Conservation (phyloP, 2,329 filamentous ascomycete genomes). For the Ustulina deusta region DNA sequence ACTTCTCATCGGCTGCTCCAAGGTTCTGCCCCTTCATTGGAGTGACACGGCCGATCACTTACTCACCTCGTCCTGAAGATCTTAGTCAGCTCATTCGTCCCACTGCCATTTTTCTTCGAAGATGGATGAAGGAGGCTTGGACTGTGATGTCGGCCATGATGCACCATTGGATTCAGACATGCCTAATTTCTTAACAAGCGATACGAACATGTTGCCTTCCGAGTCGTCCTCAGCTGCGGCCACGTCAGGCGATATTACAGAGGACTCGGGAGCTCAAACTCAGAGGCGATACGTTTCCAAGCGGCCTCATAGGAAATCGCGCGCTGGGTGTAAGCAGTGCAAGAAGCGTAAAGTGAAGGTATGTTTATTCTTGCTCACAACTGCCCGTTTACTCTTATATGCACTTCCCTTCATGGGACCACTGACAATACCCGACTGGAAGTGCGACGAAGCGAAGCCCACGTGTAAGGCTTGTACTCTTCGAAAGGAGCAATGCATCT, state of each 20-base stretch:
- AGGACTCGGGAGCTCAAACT: conserved; percentile 9
- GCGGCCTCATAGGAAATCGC: conserved; percentile 67
- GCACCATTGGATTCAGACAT: conserved; percentile 30
- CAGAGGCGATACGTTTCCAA: conserved; percentile 59
- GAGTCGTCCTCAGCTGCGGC: not conserved
- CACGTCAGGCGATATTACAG: not conserved
- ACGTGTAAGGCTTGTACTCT: conserved; percentile 62
- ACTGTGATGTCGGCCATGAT: conserved; percentile 32
- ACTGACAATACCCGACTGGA: conserved; percentile 25
- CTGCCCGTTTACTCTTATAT: not conserved
- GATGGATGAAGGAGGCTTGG: conserved; percentile 39
- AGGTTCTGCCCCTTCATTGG: not conserved
- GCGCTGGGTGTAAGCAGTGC: conserved; percentile 66
- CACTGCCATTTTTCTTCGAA: conserved; percentile 16
- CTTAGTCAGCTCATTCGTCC: conserved; percentile 34
- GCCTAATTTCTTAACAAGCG: conserved; percentile 19
- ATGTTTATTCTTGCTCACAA: not conserved
- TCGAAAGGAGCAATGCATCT: conserved; percentile 62
- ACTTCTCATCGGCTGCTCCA: too few species aligned
- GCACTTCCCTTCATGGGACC: not conserved
- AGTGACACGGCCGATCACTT: not conserved
- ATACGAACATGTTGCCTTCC: conserved; percentile 3
- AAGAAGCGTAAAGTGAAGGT: conserved; percentile 65
- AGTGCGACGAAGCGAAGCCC: conserved; percentile 66
- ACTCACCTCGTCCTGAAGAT: not conserved